These are phyloP conservation scores for Boechera divaricarpa DNA, from an alignment of 345 rosid species.

Conservation along the genomic window DNA sequence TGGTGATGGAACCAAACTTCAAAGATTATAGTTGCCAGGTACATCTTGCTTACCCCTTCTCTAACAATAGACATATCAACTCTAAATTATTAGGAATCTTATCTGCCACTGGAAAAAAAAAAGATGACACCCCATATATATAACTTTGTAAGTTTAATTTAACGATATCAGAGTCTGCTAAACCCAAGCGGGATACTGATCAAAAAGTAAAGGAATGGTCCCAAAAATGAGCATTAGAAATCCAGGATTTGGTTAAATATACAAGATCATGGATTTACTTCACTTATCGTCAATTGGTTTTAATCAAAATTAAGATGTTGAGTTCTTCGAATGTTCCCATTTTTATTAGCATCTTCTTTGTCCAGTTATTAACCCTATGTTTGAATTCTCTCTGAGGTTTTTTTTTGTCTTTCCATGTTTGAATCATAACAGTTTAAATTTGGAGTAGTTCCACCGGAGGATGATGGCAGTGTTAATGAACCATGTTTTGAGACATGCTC, in stretches of 20 bases:
- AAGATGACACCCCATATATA: not conserved
- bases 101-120: not conserved
- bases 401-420: not conserved
- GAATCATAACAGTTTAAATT: slow-evolving; percentile 69
- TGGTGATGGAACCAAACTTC: slow-evolving; percentile 92
- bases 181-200: not conserved
- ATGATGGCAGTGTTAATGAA: slow-evolving; percentile 63
- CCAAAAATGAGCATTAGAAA: not conserved
- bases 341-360: not conserved
- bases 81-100: not conserved
- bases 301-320: not conserved
- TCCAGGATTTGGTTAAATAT: not conserved
- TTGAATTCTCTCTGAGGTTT: not conserved
- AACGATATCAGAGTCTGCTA: too few relatives aligned
- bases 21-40: slow-evolving; percentile 91
- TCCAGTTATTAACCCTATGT: not conserved
- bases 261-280: not conserved
- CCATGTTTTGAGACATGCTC: slow-evolving; percentile 86
- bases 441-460: slow-evolving; percentile 73
- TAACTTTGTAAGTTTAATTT: too few relatives aligned
- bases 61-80: not conserved
- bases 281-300: not conserved
- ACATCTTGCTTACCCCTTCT: slow-evolving; percentile 9
- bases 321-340: not conserved
- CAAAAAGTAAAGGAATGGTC: not conserved